Conservation (phyloP, 2,329 filamentous ascomycete species). For the Aspergillus viridinutans region DNA sequence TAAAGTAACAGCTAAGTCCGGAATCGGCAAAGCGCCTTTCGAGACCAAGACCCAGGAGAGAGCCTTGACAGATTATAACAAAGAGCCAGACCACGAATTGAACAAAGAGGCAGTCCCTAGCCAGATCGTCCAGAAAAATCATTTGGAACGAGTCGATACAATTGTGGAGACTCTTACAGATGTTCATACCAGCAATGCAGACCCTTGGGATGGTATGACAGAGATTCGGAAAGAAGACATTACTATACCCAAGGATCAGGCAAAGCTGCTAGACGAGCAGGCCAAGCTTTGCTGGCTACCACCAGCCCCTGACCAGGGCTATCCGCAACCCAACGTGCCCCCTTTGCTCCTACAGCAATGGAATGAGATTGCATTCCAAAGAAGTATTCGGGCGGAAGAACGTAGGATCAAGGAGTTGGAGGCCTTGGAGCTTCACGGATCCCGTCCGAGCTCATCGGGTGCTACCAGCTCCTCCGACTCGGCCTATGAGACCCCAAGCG, state of each 20-base stretch:
- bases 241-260: constrained; percentile 48
- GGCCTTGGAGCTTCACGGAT: background rate
- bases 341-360: constrained; percentile 32
- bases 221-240: constrained; percentile 42
- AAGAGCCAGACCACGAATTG: background rate
- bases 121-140: background rate
- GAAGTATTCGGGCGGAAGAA: constrained; percentile 4
- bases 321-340: constrained; percentile 32
- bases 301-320: constrained; percentile 23
- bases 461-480: background rate
- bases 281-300: constrained; percentile 38
- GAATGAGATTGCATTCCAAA: constrained; percentile 26
- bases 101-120: background rate
- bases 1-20: background rate
- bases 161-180: background rate
- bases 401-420: background rate
- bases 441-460: background rate
- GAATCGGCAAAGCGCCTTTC: background rate
- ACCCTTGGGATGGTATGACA: constrained; percentile 31
- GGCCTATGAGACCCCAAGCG: constrained; percentile 7
- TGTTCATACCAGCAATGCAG: background rate
- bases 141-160: background rate
- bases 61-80: background rate
- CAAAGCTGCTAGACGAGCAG: constrained; percentile 42
- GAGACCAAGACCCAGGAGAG: background rate